Evolutionary conservation across 2,329 filamentous ascomycete genomes (phyloP).

Genomic region (Exophiala lecanii-corni): DNA sequence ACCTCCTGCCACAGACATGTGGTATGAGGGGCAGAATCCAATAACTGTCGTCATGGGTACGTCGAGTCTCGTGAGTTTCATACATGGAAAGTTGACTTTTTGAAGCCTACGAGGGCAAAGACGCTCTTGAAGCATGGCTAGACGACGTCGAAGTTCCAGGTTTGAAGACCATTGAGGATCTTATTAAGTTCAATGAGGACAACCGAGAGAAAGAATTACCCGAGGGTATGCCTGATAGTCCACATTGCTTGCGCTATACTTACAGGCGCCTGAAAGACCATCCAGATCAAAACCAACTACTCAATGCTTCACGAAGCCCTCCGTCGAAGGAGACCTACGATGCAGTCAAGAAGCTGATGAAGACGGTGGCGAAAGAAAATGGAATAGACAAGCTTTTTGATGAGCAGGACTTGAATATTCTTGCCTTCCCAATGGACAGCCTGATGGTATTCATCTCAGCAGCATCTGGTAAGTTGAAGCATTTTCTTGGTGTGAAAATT

Average conservation of each 20-base stretch:
- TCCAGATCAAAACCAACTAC: not conserved
- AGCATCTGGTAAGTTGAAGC: conserved; percentile 4
- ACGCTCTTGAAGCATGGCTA: not conserved
- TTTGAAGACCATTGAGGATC: conserved; percentile 2
- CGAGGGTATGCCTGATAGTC: not conserved
- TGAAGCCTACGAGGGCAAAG: not conserved
- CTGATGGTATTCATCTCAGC: conserved; percentile 1
- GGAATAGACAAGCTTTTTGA: conserved; percentile 2
- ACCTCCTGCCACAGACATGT: not conserved
- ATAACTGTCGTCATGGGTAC: not conserved
- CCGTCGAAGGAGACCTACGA: not conserved
- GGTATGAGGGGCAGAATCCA: not conserved
- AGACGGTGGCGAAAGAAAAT: not conserved
- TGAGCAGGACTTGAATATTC: not conserved
- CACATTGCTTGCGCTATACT: too few relatives aligned
- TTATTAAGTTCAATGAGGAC: conserved; percentile 7
- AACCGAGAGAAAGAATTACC: conserved; percentile 3
- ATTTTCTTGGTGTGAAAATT: not conserved
- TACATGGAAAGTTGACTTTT: not conserved
- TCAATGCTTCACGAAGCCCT: not conserved
- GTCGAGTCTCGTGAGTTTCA: not conserved
- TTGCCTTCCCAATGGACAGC: not conserved
- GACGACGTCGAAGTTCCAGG: not conserved
- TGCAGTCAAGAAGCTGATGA: not conserved
- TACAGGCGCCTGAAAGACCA: too few relatives aligned